Percentiles rank a stretch among this genome's conserved stretches.
These are phyloP conservation scores for Neocucurbitaria cava DNA, from an alignment of 2,329 filamentous ascomycete genomes.

Conservation along the genomic window DNA sequence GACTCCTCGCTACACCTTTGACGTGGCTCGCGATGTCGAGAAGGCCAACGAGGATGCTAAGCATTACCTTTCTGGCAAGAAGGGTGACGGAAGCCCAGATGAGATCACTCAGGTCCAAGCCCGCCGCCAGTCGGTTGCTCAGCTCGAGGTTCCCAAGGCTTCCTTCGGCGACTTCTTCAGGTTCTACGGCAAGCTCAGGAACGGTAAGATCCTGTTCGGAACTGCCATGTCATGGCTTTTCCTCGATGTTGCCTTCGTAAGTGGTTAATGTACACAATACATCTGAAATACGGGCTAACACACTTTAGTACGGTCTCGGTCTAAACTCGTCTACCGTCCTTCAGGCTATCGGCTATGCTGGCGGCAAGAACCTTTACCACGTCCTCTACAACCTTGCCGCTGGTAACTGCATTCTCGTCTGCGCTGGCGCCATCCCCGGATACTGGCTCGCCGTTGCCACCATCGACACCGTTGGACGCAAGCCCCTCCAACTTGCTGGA, in stretches of 20 bases:
- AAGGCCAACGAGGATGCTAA: slow-evolving; percentile 72
- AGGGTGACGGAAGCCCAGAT: slow-evolving; percentile 68
- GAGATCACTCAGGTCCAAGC: slow-evolving; percentile 69
- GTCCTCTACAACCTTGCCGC: slow-evolving; percentile 76
- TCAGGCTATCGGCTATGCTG: slow-evolving; percentile 71
- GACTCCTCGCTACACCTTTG: slow-evolving; percentile 52
- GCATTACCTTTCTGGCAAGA: slow-evolving; percentile 73
- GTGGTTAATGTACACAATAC: neutral
- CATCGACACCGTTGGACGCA: slow-evolving; percentile 72
- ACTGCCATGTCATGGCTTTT: slow-evolving; percentile 77
- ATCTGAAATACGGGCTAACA: neutral
- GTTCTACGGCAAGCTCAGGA: slow-evolving; percentile 75
- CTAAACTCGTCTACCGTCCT: slow-evolving; percentile 79
- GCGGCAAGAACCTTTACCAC: slow-evolving; percentile 70
- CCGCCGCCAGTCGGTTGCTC: slow-evolving; percentile 60
- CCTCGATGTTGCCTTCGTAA: slow-evolving; percentile 64
- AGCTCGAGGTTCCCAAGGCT: slow-evolving; percentile 72
- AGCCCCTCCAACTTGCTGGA: slow-evolving; percentile 43
- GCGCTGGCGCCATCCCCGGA: slow-evolving; percentile 79
- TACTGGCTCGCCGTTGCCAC: slow-evolving; percentile 68
- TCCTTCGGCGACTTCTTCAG: slow-evolving; percentile 73
- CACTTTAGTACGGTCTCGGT: slow-evolving; percentile 60
- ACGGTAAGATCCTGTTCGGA: slow-evolving; percentile 75
- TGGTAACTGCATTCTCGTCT: slow-evolving; percentile 79
- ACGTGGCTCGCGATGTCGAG: slow-evolving; percentile 50